These are phyloP conservation scores for Hymenoscyphus albidus DNA, from an alignment of 2,329 filamentous ascomycete species.

Conservation along the genomic window DNA sequence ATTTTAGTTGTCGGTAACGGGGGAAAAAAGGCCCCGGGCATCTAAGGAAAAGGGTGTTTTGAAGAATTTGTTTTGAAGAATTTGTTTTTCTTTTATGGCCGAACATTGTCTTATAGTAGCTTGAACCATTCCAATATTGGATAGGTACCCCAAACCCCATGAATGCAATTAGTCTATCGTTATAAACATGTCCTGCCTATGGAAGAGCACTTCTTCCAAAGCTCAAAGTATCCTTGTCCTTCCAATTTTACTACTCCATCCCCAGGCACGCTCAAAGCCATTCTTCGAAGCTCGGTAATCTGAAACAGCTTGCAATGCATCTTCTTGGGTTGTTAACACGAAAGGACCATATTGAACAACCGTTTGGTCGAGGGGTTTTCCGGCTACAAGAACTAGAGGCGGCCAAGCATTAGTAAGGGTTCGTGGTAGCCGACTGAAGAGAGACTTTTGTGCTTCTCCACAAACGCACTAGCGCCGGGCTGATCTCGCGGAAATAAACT, in stretches of 20 bases:
- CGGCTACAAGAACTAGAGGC: conserved; percentile 63
- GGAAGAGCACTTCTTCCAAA: neutral
- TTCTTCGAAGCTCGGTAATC: conserved; percentile 72
- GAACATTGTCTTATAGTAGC: neutral
- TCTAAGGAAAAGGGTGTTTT: too few relatives aligned
- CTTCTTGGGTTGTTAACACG: conserved; percentile 68
- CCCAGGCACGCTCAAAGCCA: conserved; percentile 74
- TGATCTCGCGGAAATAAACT: neutral
- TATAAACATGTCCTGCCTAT: neutral
- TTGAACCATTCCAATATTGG: neutral
- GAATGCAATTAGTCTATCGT: neutral
- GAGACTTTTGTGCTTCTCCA: neutral
- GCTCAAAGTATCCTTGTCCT: conserved; percentile 43
- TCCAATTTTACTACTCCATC: conserved; percentile 84
- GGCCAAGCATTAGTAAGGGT: conserved; percentile 18
- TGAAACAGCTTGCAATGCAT: conserved; percentile 71
- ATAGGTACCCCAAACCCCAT: neutral
- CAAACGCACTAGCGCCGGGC: neutral
- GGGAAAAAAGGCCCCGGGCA: too few relatives aligned
- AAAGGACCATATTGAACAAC: conserved; percentile 84
- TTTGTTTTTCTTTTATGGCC: too few relatives aligned
- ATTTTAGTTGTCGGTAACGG: too few relatives aligned
- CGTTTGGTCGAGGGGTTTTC: conserved; percentile 73
- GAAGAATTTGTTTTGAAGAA: too few relatives aligned
- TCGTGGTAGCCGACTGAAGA: neutral